Evolutionary conservation across 2,329 filamentous ascomycete species (phyloP).

Genomic region (Kalaharituber pfeilii): DNA sequence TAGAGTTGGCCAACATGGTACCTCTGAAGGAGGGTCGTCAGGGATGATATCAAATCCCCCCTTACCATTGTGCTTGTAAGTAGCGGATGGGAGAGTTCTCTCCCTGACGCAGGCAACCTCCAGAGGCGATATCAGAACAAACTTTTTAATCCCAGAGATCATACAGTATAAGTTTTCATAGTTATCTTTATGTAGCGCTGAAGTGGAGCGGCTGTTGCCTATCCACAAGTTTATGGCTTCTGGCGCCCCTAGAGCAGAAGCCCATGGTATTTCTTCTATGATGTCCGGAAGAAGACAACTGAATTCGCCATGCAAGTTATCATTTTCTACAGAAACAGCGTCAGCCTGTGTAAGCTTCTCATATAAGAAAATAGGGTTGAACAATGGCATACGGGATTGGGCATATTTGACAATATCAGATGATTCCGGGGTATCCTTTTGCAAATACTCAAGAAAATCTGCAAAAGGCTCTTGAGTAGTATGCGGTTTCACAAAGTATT

Average conservation of each 20-base stretch:
- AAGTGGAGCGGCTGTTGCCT: slow-evolving; percentile 51
- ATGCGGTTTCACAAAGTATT: slow-evolving; percentile 44
- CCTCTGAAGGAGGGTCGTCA: slow-evolving; percentile 18
- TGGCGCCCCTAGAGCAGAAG: slow-evolving; percentile 47
- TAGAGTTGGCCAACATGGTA: slow-evolving; percentile 39
- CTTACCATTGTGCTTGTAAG: slow-evolving; percentile 32
- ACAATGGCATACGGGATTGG: slow-evolving; percentile 45
- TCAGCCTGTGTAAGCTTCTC: slow-evolving; percentile 6
- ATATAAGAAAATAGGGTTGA: slow-evolving; percentile 1
- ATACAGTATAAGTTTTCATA: slow-evolving; percentile 79
- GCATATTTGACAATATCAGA: slow-evolving; percentile 43
- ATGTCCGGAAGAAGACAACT: slow-evolving; percentile 43
- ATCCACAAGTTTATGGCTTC: slow-evolving; percentile 76
- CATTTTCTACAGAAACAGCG: slow-evolving; percentile 52
- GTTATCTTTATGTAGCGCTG: slow-evolving; percentile 62
- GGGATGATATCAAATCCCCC: slow-evolving; percentile 16
- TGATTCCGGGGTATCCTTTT: slow-evolving; percentile 25
- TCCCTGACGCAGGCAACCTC: slow-evolving; percentile 55
- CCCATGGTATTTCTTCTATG: slow-evolving; percentile 49
- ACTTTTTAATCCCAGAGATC: slow-evolving; percentile 54
- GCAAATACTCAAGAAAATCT: slow-evolving; percentile 44
- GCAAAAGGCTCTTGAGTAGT: slow-evolving; percentile 47
- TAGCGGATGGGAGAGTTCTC: slow-evolving; percentile 37
- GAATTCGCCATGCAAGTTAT: slow-evolving; percentile 64
- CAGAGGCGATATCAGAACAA: slow-evolving; percentile 54